Percentiles rank a stretch among this genome's conserved stretches.
These are phyloP conservation scores for Ceratocystis diversiconidia DNA, from an alignment of 2,329 filamentous ascomycete species.

Conservation along the genomic window DNA sequence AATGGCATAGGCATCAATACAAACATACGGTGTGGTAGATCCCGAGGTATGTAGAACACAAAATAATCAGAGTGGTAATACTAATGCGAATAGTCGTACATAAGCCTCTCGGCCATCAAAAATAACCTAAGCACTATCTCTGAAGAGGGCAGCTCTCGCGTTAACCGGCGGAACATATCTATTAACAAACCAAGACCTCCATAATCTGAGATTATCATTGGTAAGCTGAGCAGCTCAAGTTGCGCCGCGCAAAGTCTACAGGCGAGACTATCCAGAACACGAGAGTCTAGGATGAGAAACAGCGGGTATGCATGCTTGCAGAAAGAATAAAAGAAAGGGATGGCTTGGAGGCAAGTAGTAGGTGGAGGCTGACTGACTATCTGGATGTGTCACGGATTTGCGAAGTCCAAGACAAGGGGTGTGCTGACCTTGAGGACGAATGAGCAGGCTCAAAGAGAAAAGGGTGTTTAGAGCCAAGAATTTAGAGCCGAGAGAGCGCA, in stretches of 20 bases:
- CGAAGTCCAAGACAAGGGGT: constrained; percentile 1
- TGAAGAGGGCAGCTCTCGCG: not conserved
- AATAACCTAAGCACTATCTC: not conserved
- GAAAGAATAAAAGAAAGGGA: constrained; percentile 1
- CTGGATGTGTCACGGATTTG: constrained; percentile 4
- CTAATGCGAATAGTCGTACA: not conserved
- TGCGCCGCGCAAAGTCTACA: not conserved
- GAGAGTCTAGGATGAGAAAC: not conserved
- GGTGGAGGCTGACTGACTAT: not conserved
- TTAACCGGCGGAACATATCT: not conserved
- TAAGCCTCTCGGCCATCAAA: not conserved
- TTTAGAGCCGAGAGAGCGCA: too few relatives aligned
- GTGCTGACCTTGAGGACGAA: not conserved
- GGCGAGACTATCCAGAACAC: not conserved
- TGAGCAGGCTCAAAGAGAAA: not conserved
- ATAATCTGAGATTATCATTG: not conserved
- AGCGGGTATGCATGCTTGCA: not conserved
- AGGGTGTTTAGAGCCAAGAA: not conserved
- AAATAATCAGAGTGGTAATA: not conserved
- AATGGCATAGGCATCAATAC: not conserved
- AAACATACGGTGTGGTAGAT: not conserved
- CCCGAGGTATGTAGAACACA: not conserved
- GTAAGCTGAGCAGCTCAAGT: not conserved
- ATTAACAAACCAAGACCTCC: not conserved
- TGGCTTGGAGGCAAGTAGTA: not conserved